Conservation (phyloP, 2,329 filamentous ascomycete genomes). For the Tricladium varicosporioides region DNA sequence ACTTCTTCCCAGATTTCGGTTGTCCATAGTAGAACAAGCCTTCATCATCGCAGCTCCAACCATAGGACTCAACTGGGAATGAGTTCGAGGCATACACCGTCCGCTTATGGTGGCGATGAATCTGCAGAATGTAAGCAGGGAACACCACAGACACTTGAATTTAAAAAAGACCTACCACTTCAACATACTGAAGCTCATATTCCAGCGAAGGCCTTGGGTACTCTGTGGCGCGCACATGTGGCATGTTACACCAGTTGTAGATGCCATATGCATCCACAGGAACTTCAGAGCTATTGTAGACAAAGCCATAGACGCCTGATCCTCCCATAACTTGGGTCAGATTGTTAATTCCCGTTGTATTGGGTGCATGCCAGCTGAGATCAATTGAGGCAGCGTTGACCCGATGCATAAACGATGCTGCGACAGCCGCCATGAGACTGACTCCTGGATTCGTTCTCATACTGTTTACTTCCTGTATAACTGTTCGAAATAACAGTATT, state of each 20-base stretch:
- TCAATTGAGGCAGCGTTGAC: slow-evolving; percentile 21
- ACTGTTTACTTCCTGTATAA: slow-evolving; percentile 15
- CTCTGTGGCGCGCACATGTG: slow-evolving; percentile 67
- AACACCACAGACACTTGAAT: no score
- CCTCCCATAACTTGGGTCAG: slow-evolving; percentile 55
- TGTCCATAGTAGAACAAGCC: slow-evolving; percentile 68
- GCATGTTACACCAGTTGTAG: slow-evolving; percentile 86
- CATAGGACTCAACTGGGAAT: slow-evolving; percentile 70
- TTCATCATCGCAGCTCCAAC: slow-evolving; percentile 71
- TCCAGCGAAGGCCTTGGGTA: slow-evolving; percentile 54
- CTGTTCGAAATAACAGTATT: slow-evolving; percentile 15
- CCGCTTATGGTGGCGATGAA: slow-evolving; percentile 82
- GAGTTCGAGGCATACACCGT: slow-evolving; percentile 77
- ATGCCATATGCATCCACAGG: slow-evolving; percentile 56
- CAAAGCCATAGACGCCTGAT: slow-evolving; percentile 68
- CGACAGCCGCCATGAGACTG: slow-evolving; percentile 22
- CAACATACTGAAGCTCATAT: slow-evolving; percentile 72
- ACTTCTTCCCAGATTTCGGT: slow-evolving; percentile 48
- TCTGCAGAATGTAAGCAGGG: slow-evolving; percentile 35
- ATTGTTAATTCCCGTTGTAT: slow-evolving; percentile 57
- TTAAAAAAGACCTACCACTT: slow-evolving; percentile 58
- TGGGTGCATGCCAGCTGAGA: slow-evolving; percentile 55
- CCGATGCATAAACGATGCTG: slow-evolving; percentile 20
- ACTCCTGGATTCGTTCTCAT: slow-evolving; percentile 21
- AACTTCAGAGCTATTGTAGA: slow-evolving; percentile 65